Conservation (phyloP, 805 yeast genomes). For the Lachancea dasiensis region DNA sequence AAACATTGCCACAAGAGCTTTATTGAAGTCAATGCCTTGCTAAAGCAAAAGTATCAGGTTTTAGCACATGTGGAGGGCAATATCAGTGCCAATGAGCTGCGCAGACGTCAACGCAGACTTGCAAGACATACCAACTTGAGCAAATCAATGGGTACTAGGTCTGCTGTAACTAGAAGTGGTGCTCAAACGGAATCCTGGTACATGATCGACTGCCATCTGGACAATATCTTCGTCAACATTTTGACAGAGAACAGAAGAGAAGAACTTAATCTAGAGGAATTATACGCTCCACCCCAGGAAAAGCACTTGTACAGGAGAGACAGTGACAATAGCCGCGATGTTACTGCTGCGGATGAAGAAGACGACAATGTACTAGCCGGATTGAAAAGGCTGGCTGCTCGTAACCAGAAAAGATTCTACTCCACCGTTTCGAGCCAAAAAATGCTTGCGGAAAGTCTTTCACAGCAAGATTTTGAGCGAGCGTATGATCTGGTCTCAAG, state of each 20-base stretch:
- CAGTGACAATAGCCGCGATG: no score
- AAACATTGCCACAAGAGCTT: conserved; percentile 73
- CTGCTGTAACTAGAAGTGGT: conserved; percentile 46
- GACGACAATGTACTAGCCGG: conserved; percentile 27
- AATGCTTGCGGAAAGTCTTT: conserved; percentile 8
- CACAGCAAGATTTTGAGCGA: conserved; percentile 12
- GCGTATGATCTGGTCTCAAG: conserved; percentile 9
- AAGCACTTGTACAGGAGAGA: conserved; percentile 18
- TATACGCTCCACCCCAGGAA: conserved; percentile 51
- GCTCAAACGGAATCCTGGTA: conserved; percentile 77
- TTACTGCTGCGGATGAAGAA: conserved; percentile 4
- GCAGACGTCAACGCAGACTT: conserved; percentile 46
- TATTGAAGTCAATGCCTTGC: conserved; percentile 45
- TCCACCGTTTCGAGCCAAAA: conserved; percentile 16
- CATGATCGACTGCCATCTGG: conserved; percentile 61
- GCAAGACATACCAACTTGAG: conserved; percentile 48
- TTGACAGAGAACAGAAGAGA: conserved; percentile 64
- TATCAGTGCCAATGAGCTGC: conserved; percentile 49
- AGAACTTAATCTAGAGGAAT: conserved; percentile 61
- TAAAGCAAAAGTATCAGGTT: conserved; percentile 47
- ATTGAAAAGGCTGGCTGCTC: conserved; percentile 23
- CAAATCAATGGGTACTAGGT: conserved; percentile 46
- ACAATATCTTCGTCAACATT: conserved; percentile 63
- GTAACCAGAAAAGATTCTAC: conserved; percentile 23
- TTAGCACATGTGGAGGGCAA: conserved; percentile 67